These are phyloP conservation scores for Malassezia slooffiae DNA, from an alignment of 1,284 basidiomycete species.

Conservation along the genomic window DNA sequence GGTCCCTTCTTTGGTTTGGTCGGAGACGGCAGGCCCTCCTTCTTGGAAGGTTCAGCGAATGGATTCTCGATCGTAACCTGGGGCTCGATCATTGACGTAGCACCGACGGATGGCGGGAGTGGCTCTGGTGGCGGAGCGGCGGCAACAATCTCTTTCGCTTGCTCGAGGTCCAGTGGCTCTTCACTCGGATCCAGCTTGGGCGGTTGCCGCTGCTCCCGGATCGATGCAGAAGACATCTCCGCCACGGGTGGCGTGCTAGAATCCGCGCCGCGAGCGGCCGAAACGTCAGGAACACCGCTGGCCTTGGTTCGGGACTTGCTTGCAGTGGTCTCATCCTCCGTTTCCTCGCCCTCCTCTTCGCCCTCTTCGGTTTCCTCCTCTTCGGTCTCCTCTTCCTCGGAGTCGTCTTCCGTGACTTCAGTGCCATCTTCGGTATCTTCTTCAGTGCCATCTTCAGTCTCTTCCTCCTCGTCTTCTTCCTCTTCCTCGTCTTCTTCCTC, in stretches of 20 bases:
- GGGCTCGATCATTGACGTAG: conserved; percentile 34
- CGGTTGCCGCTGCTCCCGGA: conserved; percentile 1
- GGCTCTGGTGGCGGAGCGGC: conserved; percentile 1
- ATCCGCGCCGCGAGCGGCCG: too few relatives aligned
- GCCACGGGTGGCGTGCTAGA: too few relatives aligned
- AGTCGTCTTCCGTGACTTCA: background rate
- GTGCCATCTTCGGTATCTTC: too few relatives aligned
- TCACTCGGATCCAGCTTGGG: background rate
- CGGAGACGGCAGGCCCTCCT: too few relatives aligned
- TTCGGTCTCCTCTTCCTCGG: conserved; percentile 6
- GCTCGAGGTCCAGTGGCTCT: conserved; percentile 7
- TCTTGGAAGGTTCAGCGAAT: conserved; percentile 16
- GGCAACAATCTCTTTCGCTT: conserved; percentile 3
- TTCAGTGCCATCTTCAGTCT: background rate
- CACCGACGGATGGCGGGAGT: conserved; percentile 31
- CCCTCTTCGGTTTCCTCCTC: conserved; percentile 1
- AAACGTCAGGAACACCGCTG: too few relatives aligned
- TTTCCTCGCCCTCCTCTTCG: conserved; percentile 11
- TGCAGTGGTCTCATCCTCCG: conserved; percentile 4
- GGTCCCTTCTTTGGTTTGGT: too few relatives aligned
- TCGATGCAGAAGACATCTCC: conserved; percentile 3
- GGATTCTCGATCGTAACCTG: conserved; percentile 36
- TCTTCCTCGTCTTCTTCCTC: background rate
- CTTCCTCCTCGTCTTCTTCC: conserved; percentile 1
- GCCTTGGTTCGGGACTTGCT: too few relatives aligned